phyloP scores from a whole-genome alignment of 2,329 filamentous ascomycete genomes.

The Thyridium curvatum region DNA sequence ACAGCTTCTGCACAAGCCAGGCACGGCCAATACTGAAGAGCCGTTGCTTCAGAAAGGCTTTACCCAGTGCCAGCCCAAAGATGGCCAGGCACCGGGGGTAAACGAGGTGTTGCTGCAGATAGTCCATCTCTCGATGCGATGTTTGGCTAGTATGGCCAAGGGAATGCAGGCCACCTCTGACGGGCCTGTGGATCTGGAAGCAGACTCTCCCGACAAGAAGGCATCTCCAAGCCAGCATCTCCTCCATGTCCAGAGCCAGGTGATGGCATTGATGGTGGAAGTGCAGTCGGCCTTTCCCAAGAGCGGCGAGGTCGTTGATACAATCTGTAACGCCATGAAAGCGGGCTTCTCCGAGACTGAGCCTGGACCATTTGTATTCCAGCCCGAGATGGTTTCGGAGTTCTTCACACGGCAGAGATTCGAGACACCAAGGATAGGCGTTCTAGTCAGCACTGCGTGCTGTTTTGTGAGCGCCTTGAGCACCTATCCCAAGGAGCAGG shows the following conservation, averaged over 20 bases:
- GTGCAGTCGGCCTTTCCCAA: conserved; percentile 45
- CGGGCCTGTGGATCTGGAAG: not conserved
- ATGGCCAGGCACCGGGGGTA: conserved; percentile 1
- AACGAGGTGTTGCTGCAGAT: conserved; percentile 43
- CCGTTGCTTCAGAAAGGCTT: too few relatives aligned
- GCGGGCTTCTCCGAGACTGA: conserved; percentile 70
- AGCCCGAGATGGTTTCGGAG: conserved; percentile 56
- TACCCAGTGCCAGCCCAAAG: not conserved
- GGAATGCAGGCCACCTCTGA: conserved; percentile 37
- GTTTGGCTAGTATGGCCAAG: conserved; percentile 63
- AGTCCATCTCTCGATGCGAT: conserved; percentile 54
- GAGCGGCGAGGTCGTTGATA: conserved; percentile 64
- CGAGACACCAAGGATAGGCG: conserved; percentile 60
- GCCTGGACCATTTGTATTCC: conserved; percentile 72
- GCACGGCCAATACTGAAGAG: conserved; percentile 2
- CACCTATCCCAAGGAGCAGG: conserved; percentile 32
- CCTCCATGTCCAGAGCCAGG: conserved; percentile 33
- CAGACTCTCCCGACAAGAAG: not conserved
- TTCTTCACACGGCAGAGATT: conserved; percentile 56
- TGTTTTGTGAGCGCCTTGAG: conserved; percentile 60
- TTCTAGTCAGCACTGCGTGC: conserved; percentile 64
- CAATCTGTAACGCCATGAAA: conserved; percentile 64
- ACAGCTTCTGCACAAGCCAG: conserved; percentile 20
- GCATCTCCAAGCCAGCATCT: conserved; percentile 10
- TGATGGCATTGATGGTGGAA: conserved; percentile 40